Base-by-base conservation (phyloP, 1,284 basidiomycete species). In the Marasmius sp. region DNA sequence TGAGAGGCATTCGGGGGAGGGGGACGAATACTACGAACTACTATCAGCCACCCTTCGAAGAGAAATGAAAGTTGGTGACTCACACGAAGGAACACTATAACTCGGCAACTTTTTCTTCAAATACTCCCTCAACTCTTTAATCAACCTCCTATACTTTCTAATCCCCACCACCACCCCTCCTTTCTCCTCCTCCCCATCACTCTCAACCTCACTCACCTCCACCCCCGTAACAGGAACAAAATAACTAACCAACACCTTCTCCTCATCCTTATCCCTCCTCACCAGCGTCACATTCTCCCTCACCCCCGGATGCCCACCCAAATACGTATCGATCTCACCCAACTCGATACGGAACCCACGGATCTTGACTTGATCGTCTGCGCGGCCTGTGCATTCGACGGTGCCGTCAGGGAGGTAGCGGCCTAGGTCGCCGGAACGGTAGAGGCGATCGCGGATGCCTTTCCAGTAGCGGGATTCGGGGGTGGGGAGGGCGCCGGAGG, bases 331-430 rank as follows among this genome's bases (percentile, higher is more conserved):
- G 68, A 99, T 98, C 78, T 99, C 97, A 18, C 97, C 97, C 6
- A 99, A 85, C 77, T 99, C 97, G 73, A 99, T 99, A 39, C 97
- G 85, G 89, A 99, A 99, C 7, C 97, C 97, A 64, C 97, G 93
- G 75, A 99, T 99, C 81, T 99, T 99, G 79, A 99, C 94, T 75
- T 99, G 97, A 73, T 99, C 97, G 73, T 99, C 97, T 5, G 96
- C 96, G 55, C 97, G 89, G 10, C 97, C 97, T 0, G 94, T 97
- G 76, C 97, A 99, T 74, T 99, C 97, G 16, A 99, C 97, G 45
- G 87, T 89, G 4, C 97, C 97, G 72, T 94, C 88, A 1, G 97
- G 94, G 36, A 94, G 81, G 77, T 99, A 99, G 14, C 97, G 87
- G 3, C 97, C 97, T 1, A 99, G 82, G 77, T 99, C 97, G 37